phyloP scores from a whole-genome alignment of 257 asterid species.

The Plantago ovata region DNA sequence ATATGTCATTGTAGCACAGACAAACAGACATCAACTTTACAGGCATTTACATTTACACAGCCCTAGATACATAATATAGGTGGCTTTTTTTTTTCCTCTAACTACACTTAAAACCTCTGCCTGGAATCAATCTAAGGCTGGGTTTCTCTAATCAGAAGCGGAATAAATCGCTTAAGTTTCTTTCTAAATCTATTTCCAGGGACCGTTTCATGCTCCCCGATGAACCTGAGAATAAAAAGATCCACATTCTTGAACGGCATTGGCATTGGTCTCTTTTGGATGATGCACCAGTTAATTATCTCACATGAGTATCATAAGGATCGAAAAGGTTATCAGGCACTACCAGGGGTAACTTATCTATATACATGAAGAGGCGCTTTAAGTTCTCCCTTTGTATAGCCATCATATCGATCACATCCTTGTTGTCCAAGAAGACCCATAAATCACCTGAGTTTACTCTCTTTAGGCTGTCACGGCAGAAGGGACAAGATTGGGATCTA shows the following conservation, averaged over 20 bases:
- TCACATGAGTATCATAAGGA: slow-evolving; percentile 67
- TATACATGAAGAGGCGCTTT: slow-evolving; percentile 81
- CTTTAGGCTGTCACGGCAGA: slow-evolving; percentile 91
- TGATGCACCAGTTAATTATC: slow-evolving; percentile 36
- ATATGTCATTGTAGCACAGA: slow-evolving; percentile 5
- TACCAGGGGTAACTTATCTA: slow-evolving; percentile 79
- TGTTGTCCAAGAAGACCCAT: slow-evolving; percentile 78
- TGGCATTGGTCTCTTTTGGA: slow-evolving; percentile 6
- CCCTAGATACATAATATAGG: slow-evolving; percentile 12
- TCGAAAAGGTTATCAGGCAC: slow-evolving; percentile 78
- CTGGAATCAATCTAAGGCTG: slow-evolving; percentile 43
- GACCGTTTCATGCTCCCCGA: slow-evolving; percentile 21
- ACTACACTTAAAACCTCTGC: slow-evolving; percentile 44
- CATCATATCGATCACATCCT: slow-evolving; percentile 64
- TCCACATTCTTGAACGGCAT: slow-evolving; percentile 18
- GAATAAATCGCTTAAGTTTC: slow-evolving; percentile 23
- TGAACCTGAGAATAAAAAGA: slow-evolving; percentile 14
- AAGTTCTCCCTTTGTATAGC: slow-evolving; percentile 75
- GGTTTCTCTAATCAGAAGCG: slow-evolving; percentile 32
- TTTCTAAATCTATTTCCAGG: slow-evolving; percentile 28
- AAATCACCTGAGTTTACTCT: slow-evolving; percentile 81
- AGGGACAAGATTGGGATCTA: slow-evolving; percentile 94
- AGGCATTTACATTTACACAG: slow-evolving; percentile 13
- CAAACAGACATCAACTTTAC: slow-evolving; percentile 10
- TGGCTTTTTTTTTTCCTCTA: slow-evolving; percentile 24